A percentile compares a stretch with the other conserved stretches of the same genome.
Conservation (phyloP, 2,329 filamentous ascomycete species). For the Chrysoporthe austroafricana region DNA sequence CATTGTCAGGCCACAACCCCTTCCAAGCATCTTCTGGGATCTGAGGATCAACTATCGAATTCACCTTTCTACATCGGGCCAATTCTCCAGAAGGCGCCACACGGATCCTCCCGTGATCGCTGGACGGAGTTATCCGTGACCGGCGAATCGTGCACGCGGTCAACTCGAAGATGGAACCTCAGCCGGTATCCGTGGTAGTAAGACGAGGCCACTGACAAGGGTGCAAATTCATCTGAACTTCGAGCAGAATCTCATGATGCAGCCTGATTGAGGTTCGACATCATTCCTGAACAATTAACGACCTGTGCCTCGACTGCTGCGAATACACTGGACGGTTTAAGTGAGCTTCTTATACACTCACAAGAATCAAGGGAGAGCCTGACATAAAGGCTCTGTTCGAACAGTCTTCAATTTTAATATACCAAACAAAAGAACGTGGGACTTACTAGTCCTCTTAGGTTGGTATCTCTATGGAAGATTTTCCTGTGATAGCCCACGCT, state of each 20-base stretch:
- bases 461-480: background rate
- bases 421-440: background rate
- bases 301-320: background rate
- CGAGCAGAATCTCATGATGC: background rate
- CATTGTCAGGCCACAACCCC: background rate
- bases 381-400: background rate
- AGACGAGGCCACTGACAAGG: background rate
- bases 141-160: background rate
- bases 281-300: background rate
- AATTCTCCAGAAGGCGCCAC: background rate
- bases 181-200: background rate
- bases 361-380: background rate
- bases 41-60: constrained; percentile 8
- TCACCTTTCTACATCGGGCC: background rate
- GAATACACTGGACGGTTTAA: background rate
- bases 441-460: no score
- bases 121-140: background rate
- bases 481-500: background rate
- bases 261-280: background rate
- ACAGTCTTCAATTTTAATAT: background rate
- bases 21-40: background rate
- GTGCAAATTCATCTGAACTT: background rate
- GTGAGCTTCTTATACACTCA: background rate
- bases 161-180: background rate
- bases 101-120: background rate